Evolutionary conservation across 1,284 basidiomycete genomes (phyloP), one percentile per base, ranked within the genome.

Genomic region (Ustilago xerochloae): DNA sequence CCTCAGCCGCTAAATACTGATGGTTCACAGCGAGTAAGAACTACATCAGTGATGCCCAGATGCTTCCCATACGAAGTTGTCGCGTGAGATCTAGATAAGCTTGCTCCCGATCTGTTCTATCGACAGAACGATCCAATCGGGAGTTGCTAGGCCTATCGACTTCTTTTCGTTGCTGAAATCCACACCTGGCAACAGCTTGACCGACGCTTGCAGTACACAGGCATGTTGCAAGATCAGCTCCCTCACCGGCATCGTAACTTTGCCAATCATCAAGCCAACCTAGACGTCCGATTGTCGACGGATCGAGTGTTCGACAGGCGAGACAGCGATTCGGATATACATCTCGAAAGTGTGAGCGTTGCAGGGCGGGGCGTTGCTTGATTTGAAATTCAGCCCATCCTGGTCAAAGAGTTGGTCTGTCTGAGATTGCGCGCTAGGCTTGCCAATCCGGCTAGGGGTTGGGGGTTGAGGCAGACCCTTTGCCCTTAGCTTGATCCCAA

Each of bases 371-470:
- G 41, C 24, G 41, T 43, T 43, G n/a, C 22, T 43, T 12, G 8
- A 43, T 43, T 47, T 47, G 29, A 47, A 47, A 47, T 47, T 47
- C 41, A 43, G 41, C 41, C 9, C 22, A 24, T 43, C n/a, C 41
- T 43, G 15, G 4, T 39, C n/a, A 4, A 24, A 26, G n/a, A 2
- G 7, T 45, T 26, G 43, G 43, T 10, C n/a, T 29, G n/a, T 53
- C 16, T 28, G 38, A 41, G 24, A 36, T 53, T 35, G 48, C 43
- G 43, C 62, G 62, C 62, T 38, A 63, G 62, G 41, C 43, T 47
- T 32, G 48, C 54, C 29, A 29, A 29, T 47, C 35, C n/a, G 49
- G 62, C 62, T 63, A 63, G 62, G 62, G 62, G 54, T 48, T 53
- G 48, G 48, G 62, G 62, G 62, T 32, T 26, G 45, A 24, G n/a